A percentile compares a stretch with the other conserved stretches of the same genome.
Evolutionary conservation across 257 asterid species (phyloP).

Genomic region (Penstemon newberryi): DNA sequence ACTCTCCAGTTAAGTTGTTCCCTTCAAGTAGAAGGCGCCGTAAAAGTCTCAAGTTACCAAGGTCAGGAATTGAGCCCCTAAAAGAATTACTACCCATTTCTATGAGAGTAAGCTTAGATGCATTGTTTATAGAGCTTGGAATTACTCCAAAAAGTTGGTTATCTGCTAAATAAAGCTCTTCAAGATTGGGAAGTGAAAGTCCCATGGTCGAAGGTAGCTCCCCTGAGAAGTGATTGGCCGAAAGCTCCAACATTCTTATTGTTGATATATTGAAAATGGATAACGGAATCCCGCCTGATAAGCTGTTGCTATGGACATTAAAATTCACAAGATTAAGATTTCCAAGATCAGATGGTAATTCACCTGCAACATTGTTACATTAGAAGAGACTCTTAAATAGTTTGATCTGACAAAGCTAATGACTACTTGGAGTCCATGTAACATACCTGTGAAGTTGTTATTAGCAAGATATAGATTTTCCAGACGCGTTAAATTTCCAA

Average conservation of each 20-base stretch:
- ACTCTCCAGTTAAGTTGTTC: conserved; percentile 30
- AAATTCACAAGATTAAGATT: conserved; percentile 29
- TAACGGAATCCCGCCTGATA: conserved; percentile 35
- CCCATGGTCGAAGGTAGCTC: conserved; percentile 29
- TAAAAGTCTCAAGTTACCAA: conserved; percentile 31
- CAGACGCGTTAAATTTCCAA: conserved; percentile 38
- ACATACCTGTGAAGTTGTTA: conserved; percentile 42
- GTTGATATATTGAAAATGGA: conserved; percentile 46
- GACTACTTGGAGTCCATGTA: neutral
- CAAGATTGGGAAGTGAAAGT: conserved; percentile 30
- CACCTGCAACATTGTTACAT: conserved; percentile 30
- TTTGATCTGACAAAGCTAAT: neutral
- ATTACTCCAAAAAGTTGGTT: conserved; percentile 32
- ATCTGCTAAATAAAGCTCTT: neutral
- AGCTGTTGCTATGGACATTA: conserved; percentile 16
- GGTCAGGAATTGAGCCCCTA: conserved; percentile 37
- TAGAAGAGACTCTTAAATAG: no score
- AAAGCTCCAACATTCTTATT: conserved; percentile 15
- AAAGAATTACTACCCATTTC: conserved; percentile 29
- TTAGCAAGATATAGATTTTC: conserved; percentile 12
- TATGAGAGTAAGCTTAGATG: conserved; percentile 31
- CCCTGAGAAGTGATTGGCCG: conserved; percentile 25
- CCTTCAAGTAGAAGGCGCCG: neutral
- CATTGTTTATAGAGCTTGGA: conserved; percentile 35
- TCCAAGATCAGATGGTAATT: conserved; percentile 40